These are phyloP conservation scores for Epichloe sp. DNA, from an alignment of 2,329 filamentous ascomycete species.

Conservation along the genomic window DNA sequence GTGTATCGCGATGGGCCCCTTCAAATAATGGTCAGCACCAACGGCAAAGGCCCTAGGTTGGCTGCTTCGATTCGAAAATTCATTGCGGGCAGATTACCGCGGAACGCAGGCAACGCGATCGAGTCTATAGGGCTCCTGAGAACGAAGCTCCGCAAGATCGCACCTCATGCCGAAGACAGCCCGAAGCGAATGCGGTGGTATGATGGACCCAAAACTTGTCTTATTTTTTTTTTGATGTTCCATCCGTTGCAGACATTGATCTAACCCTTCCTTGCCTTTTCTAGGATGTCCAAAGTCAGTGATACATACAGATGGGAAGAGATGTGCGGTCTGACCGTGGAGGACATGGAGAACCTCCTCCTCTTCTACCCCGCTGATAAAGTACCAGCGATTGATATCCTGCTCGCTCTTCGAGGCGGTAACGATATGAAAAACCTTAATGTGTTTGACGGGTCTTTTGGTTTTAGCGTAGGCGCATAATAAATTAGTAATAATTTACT, in stretches of 20 bases:
- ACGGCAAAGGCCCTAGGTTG: slow-evolving; percentile 85
- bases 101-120: slow-evolving; percentile 74
- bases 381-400: slow-evolving; percentile 40
- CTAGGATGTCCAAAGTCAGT: slow-evolving; percentile 83
- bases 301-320: slow-evolving; percentile 77
- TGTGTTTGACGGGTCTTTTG: slow-evolving; percentile 46
- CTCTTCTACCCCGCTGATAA: slow-evolving; percentile 51
- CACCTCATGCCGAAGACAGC: slow-evolving; percentile 58
- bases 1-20: slow-evolving; percentile 89
- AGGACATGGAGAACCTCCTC: slow-evolving; percentile 75
- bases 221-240: background rate
- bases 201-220: slow-evolving; percentile 15
- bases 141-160: slow-evolving; percentile 63
- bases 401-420: slow-evolving; percentile 40
- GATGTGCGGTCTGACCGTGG: slow-evolving; percentile 66
- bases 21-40: slow-evolving; percentile 98
- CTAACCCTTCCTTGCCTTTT: background rate
- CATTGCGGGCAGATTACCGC: slow-evolving; percentile 65
- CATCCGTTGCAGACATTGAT: background rate
- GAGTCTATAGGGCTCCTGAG: slow-evolving; percentile 70
- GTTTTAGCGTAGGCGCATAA: slow-evolving; percentile 39
- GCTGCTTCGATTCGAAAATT: slow-evolving; percentile 74
- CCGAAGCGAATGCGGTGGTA: slow-evolving; percentile 85
- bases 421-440: slow-evolving; percentile 33
- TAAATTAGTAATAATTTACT: too few relatives aligned